Evolutionary conservation across 2,329 filamentous ascomycete genomes (phyloP).

Genomic region (Aspergillus texensis): DNA sequence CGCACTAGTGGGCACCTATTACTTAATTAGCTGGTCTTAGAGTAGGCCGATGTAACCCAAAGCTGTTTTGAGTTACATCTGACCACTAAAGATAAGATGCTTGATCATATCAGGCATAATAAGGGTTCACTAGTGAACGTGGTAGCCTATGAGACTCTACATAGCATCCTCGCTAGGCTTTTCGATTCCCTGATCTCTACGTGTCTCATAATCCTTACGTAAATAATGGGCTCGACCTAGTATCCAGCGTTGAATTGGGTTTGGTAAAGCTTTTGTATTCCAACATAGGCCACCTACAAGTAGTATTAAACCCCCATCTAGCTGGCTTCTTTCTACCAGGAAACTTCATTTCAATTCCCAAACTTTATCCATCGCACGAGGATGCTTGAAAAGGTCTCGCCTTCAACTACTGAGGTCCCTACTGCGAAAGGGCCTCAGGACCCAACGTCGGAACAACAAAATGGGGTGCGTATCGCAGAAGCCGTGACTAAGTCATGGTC

Average conservation of each 20-base stretch:
- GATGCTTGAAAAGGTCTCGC: background rate
- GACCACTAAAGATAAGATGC: background rate
- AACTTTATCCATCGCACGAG: background rate
- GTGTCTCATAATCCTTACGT: background rate
- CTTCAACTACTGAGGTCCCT: background rate
- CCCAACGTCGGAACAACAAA: background rate
- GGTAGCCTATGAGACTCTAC: background rate
- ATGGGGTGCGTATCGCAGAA: conserved; percentile 6
- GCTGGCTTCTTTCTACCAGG: background rate
- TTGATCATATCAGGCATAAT: background rate
- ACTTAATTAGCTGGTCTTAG: background rate
- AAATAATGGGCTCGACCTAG: background rate
- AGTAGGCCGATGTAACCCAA: background rate
- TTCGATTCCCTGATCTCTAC: background rate
- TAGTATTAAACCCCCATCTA: background rate
- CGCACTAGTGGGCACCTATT: background rate
- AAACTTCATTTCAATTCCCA: background rate
- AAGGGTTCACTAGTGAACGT: background rate
- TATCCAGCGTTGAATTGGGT: background rate
- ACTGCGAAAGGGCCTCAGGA: background rate
- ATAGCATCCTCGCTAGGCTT: background rate
- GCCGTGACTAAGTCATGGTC: conserved; percentile 3
- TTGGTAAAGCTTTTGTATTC: background rate
- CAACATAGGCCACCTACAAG: background rate
- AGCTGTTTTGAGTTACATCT: background rate